A percentile compares a stretch with the other conserved stretches of the same genome.
phyloP scores from a whole-genome alignment of 345 rosid genomes.

The Psidium guajava region DNA sequence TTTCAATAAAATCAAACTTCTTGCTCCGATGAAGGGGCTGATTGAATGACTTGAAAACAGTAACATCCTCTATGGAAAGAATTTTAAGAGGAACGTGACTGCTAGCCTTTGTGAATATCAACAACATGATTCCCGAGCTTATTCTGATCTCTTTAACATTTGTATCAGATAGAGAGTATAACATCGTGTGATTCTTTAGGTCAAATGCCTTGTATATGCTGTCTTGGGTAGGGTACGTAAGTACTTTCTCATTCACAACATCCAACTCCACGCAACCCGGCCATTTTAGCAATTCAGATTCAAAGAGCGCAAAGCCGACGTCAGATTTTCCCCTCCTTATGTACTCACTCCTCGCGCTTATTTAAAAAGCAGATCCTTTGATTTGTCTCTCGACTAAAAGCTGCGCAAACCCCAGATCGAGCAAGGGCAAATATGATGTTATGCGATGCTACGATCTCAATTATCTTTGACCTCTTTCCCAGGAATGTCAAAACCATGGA shows the following conservation, averaged over 20 bases:
- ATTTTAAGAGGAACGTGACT: constrained; percentile 45
- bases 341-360: constrained; percentile 54
- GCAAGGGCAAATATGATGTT: constrained; percentile 54
- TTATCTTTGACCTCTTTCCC: constrained; percentile 35
- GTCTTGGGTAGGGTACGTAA: constrained; percentile 76
- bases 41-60: constrained; percentile 41
- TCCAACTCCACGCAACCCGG: constrained; percentile 91
- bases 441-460: constrained; percentile 41
- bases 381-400: constrained; percentile 52
- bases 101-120: constrained; percentile 29
- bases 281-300: constrained; percentile 79
- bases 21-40: constrained; percentile 52
- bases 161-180: constrained; percentile 42
- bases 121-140: constrained; percentile 50
- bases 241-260: constrained; percentile 82
- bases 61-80: constrained; percentile 48
- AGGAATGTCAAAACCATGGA: constrained; percentile 26
- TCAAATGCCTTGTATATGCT: constrained; percentile 56
- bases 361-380: constrained; percentile 59
- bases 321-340: constrained; percentile 59
- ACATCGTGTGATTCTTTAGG: constrained; percentile 41
- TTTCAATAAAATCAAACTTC: constrained; percentile 55
- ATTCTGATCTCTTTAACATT: constrained; percentile 47
- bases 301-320: constrained; percentile 77
- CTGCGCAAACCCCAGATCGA: constrained; percentile 51